These are phyloP conservation scores for Smallanthus sonchifolius DNA, from an alignment of 129 eudicot species.

Conservation along the genomic window DNA sequence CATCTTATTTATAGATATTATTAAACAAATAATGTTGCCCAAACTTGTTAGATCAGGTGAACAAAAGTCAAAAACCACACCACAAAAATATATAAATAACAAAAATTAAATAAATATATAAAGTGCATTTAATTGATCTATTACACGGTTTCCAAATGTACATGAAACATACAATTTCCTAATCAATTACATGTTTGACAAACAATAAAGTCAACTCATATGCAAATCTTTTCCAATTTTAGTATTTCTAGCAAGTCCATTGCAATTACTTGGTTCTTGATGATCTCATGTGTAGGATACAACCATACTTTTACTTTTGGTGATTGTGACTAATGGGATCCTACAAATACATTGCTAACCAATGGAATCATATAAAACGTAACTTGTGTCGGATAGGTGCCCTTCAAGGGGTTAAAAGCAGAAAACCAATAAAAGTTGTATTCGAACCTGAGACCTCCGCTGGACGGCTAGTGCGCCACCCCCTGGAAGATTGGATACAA, in stretches of 20 bases:
- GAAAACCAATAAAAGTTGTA: not conserved
- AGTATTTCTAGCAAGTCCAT: constrained; percentile 2
- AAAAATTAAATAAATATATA: not conserved
- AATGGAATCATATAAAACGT: not conserved
- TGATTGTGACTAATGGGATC: not conserved
- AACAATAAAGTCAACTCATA: constrained; percentile 22
- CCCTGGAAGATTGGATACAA: not conserved
- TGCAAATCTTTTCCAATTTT: constrained; percentile 6
- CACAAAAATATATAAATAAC: not conserved
- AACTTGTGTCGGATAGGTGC: not conserved
- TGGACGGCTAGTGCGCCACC: not conserved
- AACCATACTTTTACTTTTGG: not conserved
- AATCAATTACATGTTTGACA: constrained; percentile 19
- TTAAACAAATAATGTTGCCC: not conserved
- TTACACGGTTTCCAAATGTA: constrained; percentile 24
- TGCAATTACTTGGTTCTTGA: constrained; percentile 19
- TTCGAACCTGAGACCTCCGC: not conserved
- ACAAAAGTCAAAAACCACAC: not conserved
- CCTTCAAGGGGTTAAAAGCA: not conserved
- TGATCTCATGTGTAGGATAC: not conserved
- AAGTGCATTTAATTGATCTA: not conserved
- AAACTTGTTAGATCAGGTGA: not conserved
- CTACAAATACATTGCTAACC: not conserved
- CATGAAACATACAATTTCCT: constrained; percentile 15
- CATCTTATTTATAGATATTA: not conserved